These are phyloP conservation scores for Xylaria sp. DNA, from an alignment of 2,329 filamentous ascomycete species.

Conservation along the genomic window DNA sequence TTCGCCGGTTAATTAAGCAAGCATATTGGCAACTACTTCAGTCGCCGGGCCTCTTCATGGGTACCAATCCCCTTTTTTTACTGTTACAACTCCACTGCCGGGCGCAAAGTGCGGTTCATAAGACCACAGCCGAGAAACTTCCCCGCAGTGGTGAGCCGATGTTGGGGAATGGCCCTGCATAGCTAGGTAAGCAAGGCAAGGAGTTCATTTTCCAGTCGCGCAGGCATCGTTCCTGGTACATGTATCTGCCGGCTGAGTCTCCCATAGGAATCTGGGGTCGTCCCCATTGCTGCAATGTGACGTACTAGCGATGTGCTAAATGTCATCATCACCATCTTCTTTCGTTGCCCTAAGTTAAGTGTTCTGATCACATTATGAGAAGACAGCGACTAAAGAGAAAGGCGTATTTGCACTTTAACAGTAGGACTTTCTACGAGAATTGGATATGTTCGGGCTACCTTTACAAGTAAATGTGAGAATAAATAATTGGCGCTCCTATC, in stretches of 20 bases:
- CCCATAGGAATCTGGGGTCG: background rate
- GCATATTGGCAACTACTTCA: constrained; percentile 6
- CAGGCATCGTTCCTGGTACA: background rate
- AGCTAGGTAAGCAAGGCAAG: constrained; percentile 22
- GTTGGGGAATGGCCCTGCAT: constrained; percentile 17
- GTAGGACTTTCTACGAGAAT: background rate
- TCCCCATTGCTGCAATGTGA: background rate
- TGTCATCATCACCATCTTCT: background rate
- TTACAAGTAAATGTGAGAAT: background rate
- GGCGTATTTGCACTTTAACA: background rate
- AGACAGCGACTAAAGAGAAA: background rate
- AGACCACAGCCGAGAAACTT: constrained; percentile 35
- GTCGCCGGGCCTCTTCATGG: background rate
- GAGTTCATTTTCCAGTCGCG: constrained; percentile 1
- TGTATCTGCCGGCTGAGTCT: constrained; percentile 24
- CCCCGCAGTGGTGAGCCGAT: constrained; percentile 32
- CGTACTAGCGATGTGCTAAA: background rate
- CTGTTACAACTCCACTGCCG: constrained; percentile 29
- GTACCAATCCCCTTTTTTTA: background rate
- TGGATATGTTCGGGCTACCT: background rate
- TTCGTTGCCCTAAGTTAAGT: background rate
- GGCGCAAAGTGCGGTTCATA: constrained; percentile 14
- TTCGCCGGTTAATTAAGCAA: constrained; percentile 28
- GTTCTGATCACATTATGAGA: background rate
- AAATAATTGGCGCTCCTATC: background rate